Percentiles rank a stretch among this genome's conserved stretches.
phyloP scores from a whole-genome alignment of 2,329 filamentous ascomycete genomes.

The Arachnomyces sp. region DNA sequence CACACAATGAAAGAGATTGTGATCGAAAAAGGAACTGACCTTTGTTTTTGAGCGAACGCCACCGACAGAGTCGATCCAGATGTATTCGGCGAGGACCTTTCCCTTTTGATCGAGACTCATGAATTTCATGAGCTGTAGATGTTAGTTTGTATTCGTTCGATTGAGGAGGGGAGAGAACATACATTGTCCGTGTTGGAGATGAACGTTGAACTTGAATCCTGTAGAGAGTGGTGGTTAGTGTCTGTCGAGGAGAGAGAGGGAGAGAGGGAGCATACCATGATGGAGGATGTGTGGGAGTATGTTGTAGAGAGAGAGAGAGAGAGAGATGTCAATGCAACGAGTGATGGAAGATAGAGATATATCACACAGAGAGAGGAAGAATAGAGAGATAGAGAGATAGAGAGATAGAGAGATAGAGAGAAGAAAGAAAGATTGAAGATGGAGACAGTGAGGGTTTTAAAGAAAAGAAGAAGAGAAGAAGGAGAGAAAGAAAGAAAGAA shows the following conservation, averaged over 20 bases:
- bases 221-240: conserved; percentile 1
- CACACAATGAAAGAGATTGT: conserved; percentile 1
- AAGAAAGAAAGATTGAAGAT: conserved; percentile 11
- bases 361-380: conserved; percentile 11
- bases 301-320: too few relatives aligned
- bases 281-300: conserved; percentile 5
- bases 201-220: conserved; percentile 36
- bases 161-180: conserved; percentile 13
- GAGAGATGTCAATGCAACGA: neutral
- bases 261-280: conserved; percentile 9
- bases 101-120: conserved; percentile 84
- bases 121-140: conserved; percentile 76
- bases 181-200: conserved; percentile 43
- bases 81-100: conserved; percentile 85
- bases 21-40: conserved; percentile 57
- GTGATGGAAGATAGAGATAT: neutral
- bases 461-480: conserved; percentile 15
- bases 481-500: conserved; percentile 18
- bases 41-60: conserved; percentile 90
- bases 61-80: conserved; percentile 85
- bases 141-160: conserved; percentile 4
- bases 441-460: conserved; percentile 10
- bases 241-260: conserved; percentile 21
- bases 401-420: conserved; percentile 4
- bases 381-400: conserved; percentile 10